These are phyloP conservation scores for Hamigera avellanea DNA, from an alignment of 495 filamentous ascomycete species.

Conservation along the genomic window DNA sequence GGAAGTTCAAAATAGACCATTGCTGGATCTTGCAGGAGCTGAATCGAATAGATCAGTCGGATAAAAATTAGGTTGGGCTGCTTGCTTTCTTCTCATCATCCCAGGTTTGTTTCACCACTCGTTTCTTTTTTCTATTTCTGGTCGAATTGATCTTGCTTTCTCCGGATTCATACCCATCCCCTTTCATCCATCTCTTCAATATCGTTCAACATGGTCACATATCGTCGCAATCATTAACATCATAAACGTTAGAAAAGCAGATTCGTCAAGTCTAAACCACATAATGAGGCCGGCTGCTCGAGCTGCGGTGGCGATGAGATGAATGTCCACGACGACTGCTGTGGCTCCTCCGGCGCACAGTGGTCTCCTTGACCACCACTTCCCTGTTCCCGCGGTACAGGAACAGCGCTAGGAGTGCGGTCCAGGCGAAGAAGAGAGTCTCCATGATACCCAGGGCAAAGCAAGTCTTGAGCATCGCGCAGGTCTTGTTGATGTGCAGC, in stretches of 20 bases:
- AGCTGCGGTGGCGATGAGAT: constrained; percentile 20
- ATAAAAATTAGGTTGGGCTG: too few species aligned
- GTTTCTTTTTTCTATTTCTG: too few species aligned
- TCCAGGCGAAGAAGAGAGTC: constrained; percentile 68
- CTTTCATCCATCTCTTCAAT: too few species aligned
- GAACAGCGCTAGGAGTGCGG: constrained; percentile 47
- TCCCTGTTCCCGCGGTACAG: constrained; percentile 33
- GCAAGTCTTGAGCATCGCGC: constrained; percentile 77
- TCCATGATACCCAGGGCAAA: constrained; percentile 89
- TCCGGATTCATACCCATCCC: too few species aligned
- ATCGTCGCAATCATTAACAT: not conserved
- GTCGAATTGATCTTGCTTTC: too few species aligned
- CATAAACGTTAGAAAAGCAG: not conserved
- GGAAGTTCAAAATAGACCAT: too few species aligned
- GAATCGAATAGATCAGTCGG: too few species aligned
- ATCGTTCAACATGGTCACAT: not conserved
- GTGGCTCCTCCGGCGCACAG: constrained; percentile 31
- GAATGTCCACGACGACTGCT: constrained; percentile 22
- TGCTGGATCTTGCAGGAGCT: too few species aligned
- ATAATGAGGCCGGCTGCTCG: constrained; percentile 26
- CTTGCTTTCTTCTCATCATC: too few species aligned
- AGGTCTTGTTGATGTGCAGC: constrained; percentile 55
- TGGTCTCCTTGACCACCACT: constrained; percentile 31
- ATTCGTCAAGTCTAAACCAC: constrained; percentile 15
- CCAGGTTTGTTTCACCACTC: too few species aligned